These are phyloP conservation scores for Nakaseomyces delphensis DNA, from an alignment of 1,139 yeast species.

Conservation along the genomic window DNA sequence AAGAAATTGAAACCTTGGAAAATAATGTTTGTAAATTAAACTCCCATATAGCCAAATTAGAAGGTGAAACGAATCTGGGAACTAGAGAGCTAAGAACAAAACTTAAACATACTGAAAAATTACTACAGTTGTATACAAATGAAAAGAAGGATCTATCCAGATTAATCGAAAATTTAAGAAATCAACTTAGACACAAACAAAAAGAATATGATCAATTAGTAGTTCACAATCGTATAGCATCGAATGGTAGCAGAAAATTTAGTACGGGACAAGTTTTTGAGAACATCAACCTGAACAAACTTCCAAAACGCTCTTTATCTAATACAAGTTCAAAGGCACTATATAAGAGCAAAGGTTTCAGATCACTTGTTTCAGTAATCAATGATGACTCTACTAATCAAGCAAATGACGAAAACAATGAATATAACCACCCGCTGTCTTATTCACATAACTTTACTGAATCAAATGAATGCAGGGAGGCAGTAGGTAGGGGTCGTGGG, in stretches of 20 bases:
- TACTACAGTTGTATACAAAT: slow-evolving; percentile 44
- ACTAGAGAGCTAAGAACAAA: slow-evolving; percentile 58
- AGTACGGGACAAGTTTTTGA: slow-evolving; percentile 9
- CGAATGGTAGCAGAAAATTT: not conserved
- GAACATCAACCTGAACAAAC: slow-evolving; percentile 6
- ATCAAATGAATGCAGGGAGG: not conserved
- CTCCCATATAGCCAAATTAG: slow-evolving; percentile 48
- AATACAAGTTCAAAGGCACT: slow-evolving; percentile 7
- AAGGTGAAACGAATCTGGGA: slow-evolving; percentile 49
- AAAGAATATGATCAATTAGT: slow-evolving; percentile 66
- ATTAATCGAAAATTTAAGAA: slow-evolving; percentile 33
- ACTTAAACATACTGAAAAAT: slow-evolving; percentile 49
- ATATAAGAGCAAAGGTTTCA: slow-evolving; percentile 11
- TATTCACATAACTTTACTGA: not conserved
- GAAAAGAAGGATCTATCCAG: slow-evolving; percentile 47
- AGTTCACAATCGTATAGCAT: slow-evolving; percentile 20
- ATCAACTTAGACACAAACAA: slow-evolving; percentile 52
- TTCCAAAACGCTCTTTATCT: not conserved
- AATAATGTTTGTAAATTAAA: slow-evolving; percentile 42
- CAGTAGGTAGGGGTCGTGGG: not conserved
- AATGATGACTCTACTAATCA: not conserved
- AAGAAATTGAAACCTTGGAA: slow-evolving; percentile 54
- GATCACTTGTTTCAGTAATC: slow-evolving; percentile 11
- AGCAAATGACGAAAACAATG: not conserved
- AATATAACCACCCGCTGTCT: not conserved